Percentiles rank a stretch among this genome's conserved stretches.
These are phyloP conservation scores for Corylus americana DNA, from an alignment of 306 rosid genomes.

Conservation along the genomic window DNA sequence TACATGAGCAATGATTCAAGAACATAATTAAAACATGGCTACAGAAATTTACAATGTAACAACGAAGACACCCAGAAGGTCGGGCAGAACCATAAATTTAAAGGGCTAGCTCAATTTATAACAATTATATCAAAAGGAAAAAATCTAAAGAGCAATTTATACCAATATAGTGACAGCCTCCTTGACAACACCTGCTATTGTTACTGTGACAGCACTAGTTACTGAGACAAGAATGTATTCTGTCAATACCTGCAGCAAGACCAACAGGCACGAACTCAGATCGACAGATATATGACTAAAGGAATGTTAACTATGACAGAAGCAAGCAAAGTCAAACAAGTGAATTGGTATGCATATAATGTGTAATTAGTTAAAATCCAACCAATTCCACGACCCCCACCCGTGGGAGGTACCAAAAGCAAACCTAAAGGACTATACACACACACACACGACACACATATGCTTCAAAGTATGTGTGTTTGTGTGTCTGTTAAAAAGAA, in stretches of 20 bases:
- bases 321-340: neutral
- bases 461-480: too few species aligned
- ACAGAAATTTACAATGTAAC: neutral
- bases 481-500: constrained; percentile 8
- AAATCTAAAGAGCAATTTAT: constrained; percentile 27
- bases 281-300: constrained; percentile 2
- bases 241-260: constrained; percentile 73
- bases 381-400: neutral
- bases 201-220: constrained; percentile 96
- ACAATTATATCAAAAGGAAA: constrained; percentile 13
- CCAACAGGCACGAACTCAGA: constrained; percentile 18
- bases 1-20: neutral
- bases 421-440: too few species aligned
- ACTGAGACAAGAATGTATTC: constrained; percentile 88
- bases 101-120: neutral
- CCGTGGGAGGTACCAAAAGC: too few species aligned
- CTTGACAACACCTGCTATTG: constrained; percentile 98
- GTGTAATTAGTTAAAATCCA: neutral
- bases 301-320: neutral
- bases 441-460: too few species aligned
- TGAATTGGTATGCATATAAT: neutral
- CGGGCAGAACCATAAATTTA: neutral
- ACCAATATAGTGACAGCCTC: constrained; percentile 98
- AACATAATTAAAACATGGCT: neutral
- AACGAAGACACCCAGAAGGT: neutral